These are phyloP conservation scores for Hypoxylon rubiginosum DNA, from an alignment of 2,329 filamentous ascomycete species.

Conservation along the genomic window DNA sequence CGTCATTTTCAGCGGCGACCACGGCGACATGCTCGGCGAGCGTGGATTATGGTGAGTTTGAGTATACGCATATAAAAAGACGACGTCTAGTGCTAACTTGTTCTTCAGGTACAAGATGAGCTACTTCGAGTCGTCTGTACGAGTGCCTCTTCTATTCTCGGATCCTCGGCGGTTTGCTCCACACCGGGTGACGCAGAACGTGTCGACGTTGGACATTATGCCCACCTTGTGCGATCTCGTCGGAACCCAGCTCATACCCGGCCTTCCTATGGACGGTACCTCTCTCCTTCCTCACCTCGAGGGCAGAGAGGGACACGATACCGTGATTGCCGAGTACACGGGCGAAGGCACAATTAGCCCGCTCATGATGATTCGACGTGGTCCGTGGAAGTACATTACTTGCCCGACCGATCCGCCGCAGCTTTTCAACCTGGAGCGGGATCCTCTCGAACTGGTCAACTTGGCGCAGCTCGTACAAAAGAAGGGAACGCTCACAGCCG, in stretches of 20 bases:
- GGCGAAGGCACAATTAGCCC: constrained; percentile 91
- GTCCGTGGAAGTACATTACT: constrained; percentile 90
- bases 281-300: constrained; percentile 85
- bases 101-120: constrained; percentile 86
- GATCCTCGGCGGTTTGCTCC: constrained; percentile 81
- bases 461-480: constrained; percentile 65
- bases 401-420: constrained; percentile 87
- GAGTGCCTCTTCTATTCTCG: constrained; percentile 88
- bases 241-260: constrained; percentile 75
- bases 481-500: constrained; percentile 54
- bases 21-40: constrained; percentile 96
- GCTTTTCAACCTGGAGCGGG: constrained; percentile 82
- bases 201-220: constrained; percentile 91
- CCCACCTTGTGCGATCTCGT: constrained; percentile 89
- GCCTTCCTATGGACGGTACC: constrained; percentile 86
- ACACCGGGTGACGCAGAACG: constrained; percentile 83
- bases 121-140: constrained; percentile 92
- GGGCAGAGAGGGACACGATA: constrained; percentile 78
- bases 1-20: constrained; percentile 91
- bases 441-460: constrained; percentile 84
- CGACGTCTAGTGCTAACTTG: constrained; percentile 13
- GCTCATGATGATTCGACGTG: constrained; percentile 93
- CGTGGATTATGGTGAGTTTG: constrained; percentile 79
- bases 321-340: constrained; percentile 95
- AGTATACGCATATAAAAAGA: neutral